Conservation (phyloP, 2,329 filamentous ascomycete genomes). For the Xylariaceae sp. region DNA sequence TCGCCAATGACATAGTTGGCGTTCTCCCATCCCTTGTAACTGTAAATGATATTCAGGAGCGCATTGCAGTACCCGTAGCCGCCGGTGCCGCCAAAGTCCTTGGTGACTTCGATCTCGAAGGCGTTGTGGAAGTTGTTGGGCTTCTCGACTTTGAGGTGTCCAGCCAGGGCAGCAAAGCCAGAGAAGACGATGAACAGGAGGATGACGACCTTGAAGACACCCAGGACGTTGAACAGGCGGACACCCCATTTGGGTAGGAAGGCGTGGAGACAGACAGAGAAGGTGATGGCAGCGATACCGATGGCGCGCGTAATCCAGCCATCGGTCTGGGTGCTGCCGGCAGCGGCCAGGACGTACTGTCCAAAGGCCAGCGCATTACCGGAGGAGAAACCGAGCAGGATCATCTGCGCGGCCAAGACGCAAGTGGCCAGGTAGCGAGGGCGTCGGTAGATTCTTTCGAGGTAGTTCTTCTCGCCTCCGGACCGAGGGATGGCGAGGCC, state of each 20-base stretch:
- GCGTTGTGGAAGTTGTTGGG: conserved; percentile 54
- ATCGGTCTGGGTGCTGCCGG: conserved; percentile 41
- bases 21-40: conserved; percentile 60
- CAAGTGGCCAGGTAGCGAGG: conserved; percentile 55
- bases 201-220: conserved; percentile 55
- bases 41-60: conserved; percentile 54
- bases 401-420: conserved; percentile 55
- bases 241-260: conserved; percentile 53
- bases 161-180: conserved; percentile 52
- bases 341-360: conserved; percentile 51
- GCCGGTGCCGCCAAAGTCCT: conserved; percentile 43
- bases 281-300: conserved; percentile 48
- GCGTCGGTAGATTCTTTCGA: conserved; percentile 55
- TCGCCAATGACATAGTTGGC: conserved; percentile 58
- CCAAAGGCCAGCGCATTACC: conserved; percentile 55
- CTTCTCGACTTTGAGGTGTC: conserved; percentile 41
- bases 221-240: conserved; percentile 52
- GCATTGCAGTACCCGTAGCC: conserved; percentile 52
- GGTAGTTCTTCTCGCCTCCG: conserved; percentile 62
- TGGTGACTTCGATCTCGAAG: conserved; percentile 41
- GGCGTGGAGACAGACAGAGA: conserved; percentile 48
- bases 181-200: conserved; percentile 57
- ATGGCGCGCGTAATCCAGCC: conserved; percentile 55
- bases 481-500: conserved; percentile 56
- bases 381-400: conserved; percentile 55